These are phyloP conservation scores for Saccharomyces paradoxus DNA, from an alignment of 805 yeast genomes.

Conservation along the genomic window DNA sequence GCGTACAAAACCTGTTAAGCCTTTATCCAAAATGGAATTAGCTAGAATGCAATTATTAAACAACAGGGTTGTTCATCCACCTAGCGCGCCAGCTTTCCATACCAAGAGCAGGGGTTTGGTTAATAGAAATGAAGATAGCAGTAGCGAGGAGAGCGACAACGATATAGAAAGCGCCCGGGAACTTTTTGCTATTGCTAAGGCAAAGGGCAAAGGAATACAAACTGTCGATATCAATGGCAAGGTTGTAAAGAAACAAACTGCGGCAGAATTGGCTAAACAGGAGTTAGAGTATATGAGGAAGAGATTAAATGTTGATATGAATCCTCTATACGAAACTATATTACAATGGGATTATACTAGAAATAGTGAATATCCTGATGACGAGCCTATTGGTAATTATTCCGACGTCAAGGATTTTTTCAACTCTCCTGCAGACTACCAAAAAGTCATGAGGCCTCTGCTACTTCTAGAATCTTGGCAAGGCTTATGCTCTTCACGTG, in stretches of 20 bases:
- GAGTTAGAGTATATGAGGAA: conserved; percentile 74
- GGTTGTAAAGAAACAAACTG: conserved; percentile 29
- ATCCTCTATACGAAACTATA: conserved; percentile 61
- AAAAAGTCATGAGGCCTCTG: conserved; percentile 65
- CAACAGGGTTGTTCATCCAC: conserved; percentile 36
- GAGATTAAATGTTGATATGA: conserved; percentile 69
- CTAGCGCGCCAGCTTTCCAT: conserved; percentile 44
- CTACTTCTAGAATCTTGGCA: conserved; percentile 91
- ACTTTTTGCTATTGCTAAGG: conserved; percentile 28
- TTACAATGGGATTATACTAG: conserved; percentile 70
- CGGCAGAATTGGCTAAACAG: conserved; percentile 37
- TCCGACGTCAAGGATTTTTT: conserved; percentile 49
- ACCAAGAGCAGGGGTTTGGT: conserved; percentile 26
- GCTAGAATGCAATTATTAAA: conserved; percentile 30
- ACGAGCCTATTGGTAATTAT: conserved; percentile 35
- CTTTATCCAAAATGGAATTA: conserved; percentile 32
- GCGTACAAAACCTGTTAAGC: conserved; percentile 22
- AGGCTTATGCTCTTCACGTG: conserved; percentile 65
- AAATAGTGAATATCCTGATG: conserved; percentile 51
- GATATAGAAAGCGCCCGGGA: conserved; percentile 33
- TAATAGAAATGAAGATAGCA: conserved; percentile 16
- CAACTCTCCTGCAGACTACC: conserved; percentile 54
- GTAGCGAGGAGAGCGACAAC: conserved; percentile 34
- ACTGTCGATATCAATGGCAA: conserved; percentile 38
- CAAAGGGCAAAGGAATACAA: conserved; percentile 25